These are phyloP conservation scores for Saccharomycopsis synnaedendra DNA, from an alignment of 805 yeast species.

Conservation along the genomic window DNA sequence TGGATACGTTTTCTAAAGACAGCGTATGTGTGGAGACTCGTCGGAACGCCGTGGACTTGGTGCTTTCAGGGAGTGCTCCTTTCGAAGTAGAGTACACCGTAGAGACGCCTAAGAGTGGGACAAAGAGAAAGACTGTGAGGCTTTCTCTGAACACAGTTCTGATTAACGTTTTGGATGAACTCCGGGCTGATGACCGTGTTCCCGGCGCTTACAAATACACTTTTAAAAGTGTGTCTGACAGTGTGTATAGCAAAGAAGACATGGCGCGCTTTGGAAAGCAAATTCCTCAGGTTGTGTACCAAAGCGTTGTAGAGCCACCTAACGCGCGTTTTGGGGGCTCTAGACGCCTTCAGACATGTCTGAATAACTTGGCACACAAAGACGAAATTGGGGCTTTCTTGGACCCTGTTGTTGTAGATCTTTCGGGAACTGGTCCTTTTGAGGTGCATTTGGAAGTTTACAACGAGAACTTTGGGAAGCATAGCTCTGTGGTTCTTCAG, in stretches of 20 bases:
- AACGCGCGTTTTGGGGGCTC: constrained; percentile 32
- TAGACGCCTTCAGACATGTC: constrained; percentile 38
- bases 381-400: constrained; percentile 22
- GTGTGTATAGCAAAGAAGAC: constrained; percentile 39
- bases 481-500: constrained; percentile 33
- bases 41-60: constrained; percentile 34
- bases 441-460: constrained; percentile 42
- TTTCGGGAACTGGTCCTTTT: constrained; percentile 55
- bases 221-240: constrained; percentile 55
- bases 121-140: constrained; percentile 28
- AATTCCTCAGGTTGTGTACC: constrained; percentile 28
- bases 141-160: constrained; percentile 42
- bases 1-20: constrained; percentile 23
- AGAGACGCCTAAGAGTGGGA: constrained; percentile 42
- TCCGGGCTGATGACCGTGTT: constrained; percentile 17
- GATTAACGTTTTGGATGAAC: constrained; percentile 25
- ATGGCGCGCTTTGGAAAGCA: constrained; percentile 22
- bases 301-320: constrained; percentile 55
- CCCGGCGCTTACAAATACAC: constrained; percentile 54
- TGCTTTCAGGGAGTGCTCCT: constrained; percentile 49
- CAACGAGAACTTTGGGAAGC: constrained; percentile 48
- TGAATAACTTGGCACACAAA: constrained; percentile 20
- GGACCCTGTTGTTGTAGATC: constrained; percentile 42
- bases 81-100: constrained; percentile 62
- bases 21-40: constrained; percentile 39